Evolutionary conservation across 1,284 basidiomycete species (phyloP).

Genomic region (Boletellus sp.): DNA sequence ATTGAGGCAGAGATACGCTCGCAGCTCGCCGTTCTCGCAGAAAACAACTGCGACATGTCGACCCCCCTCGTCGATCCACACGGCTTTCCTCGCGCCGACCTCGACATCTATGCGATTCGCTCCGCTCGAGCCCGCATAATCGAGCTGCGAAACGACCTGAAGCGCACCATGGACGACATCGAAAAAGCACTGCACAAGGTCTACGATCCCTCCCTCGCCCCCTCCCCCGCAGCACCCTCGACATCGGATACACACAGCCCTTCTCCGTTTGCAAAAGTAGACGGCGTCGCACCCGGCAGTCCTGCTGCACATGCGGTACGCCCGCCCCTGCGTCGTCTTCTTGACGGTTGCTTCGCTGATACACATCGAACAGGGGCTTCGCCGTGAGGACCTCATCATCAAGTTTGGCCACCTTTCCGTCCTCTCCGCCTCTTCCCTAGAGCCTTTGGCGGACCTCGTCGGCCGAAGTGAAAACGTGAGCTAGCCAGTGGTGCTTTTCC

Average conservation of each 20-base stretch:
- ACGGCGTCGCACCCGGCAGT: slow-evolving; percentile 71
- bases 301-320: slow-evolving; percentile 78
- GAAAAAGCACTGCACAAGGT: slow-evolving; percentile 64
- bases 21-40: slow-evolving; percentile 58
- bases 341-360: background rate
- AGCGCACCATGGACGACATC: slow-evolving; percentile 62
- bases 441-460: slow-evolving; percentile 72
- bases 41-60: slow-evolving; percentile 56
- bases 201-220: slow-evolving; percentile 46
- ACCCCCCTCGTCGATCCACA: slow-evolving; percentile 78
- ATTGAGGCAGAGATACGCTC: slow-evolving; percentile 63
- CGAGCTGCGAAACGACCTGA: slow-evolving; percentile 76
- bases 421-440: slow-evolving; percentile 53
- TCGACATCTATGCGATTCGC: slow-evolving; percentile 82
- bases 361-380: slow-evolving; percentile 55
- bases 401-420: slow-evolving; percentile 65
- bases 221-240: slow-evolving; percentile 3
- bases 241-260: background rate
- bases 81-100: slow-evolving; percentile 81
- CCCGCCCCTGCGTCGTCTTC: slow-evolving; percentile 7
- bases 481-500: slow-evolving; percentile 1
- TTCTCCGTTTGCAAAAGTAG: slow-evolving; percentile 71
- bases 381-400: slow-evolving; percentile 66
- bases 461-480: slow-evolving; percentile 70
- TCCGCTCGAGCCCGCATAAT: slow-evolving; percentile 70